Conservation (phyloP, 2,329 filamentous ascomycete species). For the Colletotrichum orbiculare region DNA sequence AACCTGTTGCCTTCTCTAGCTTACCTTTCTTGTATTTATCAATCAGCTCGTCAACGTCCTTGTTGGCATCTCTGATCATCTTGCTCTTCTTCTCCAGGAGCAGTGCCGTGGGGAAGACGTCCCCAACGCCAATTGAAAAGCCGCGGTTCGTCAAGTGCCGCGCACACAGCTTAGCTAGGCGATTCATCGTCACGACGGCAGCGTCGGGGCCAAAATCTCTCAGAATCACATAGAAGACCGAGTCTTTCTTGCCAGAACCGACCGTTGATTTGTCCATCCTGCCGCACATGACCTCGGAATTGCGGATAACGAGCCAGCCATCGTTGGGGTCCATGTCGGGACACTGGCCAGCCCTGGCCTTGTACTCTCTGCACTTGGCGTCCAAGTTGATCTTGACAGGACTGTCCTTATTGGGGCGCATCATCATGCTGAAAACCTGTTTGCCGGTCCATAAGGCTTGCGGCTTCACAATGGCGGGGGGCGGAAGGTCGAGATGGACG, state of each 20-base stretch:
- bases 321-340: conserved; percentile 88
- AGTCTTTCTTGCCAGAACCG: conserved; percentile 97
- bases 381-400: conserved; percentile 91
- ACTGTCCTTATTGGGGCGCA: conserved; percentile 88
- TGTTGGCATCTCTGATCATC: conserved; percentile 82
- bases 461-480: conserved; percentile 87
- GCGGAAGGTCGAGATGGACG: conserved; percentile 83
- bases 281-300: conserved; percentile 97
- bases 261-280: conserved; percentile 98
- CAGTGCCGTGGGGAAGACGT: conserved; percentile 84
- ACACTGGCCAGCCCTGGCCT: conserved; percentile 64
- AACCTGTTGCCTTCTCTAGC: conserved; percentile 87
- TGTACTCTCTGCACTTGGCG: conserved; percentile 88
- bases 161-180: conserved; percentile 89
- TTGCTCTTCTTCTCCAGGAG: conserved; percentile 79
- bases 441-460: conserved; percentile 95
- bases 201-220: conserved; percentile 93
- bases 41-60: conserved; percentile 85
- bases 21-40: conserved; percentile 82
- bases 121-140: conserved; percentile 95
- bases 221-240: conserved; percentile 95
- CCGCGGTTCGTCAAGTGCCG: conserved; percentile 89
- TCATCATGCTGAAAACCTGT: conserved; percentile 90
- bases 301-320: conserved; percentile 90
- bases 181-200: conserved; percentile 92